Evolutionary conservation across 306 rosid species (phyloP), one percentile per base, ranked within the genome.

Genomic region (Argentina anserina): DNA sequence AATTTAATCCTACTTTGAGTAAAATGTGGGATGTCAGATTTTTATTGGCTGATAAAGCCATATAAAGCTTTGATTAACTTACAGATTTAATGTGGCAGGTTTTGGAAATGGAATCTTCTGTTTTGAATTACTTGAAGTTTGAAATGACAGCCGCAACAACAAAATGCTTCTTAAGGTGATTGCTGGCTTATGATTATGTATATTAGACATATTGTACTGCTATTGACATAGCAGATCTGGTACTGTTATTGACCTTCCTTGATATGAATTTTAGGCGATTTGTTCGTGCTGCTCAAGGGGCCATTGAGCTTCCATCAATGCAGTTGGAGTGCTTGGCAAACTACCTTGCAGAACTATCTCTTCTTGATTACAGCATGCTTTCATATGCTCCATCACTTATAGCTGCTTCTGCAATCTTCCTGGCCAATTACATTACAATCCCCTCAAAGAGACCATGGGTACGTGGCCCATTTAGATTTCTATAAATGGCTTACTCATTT

Each of bases 91-190:
- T 45, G 42, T 34, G 70, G 78, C 87, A 92, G 97, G 97, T 94
- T 59, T 82, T 91, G 89, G 85, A 91, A 77, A 91, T 94, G 97
- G 97, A 94, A 82, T 94, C 97, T 63, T 65, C 88, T 55, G 91
- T 91, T 21, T 82, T 94, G 90, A 94, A 94, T 83, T 94, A 71
- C 86, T 80, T 94, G 68, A 91, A 94, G 81, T 94, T 94, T 26
- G 97, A 94, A 88, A 89, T 94, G 99, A 91, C 99, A 31, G 96
- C 97, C 61, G 93, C 97, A n/a, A 91, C 97, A 65, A 70, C 83
- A 2, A 94, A 94, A 80, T 94, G 99, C 72, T 91, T 91, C 83
- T 67, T 89, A 65, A 91, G 98, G 97, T 87, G 72, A 65, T 45
- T 29, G 37, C 31, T 47, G 11, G 36, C 5, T 7, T 13, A 53